Percentiles rank a stretch among this genome's conserved stretches.
These are phyloP conservation scores for Circinella minor DNA, from an alignment of 371 early-diverging fungal genomes.

Conservation along the genomic window DNA sequence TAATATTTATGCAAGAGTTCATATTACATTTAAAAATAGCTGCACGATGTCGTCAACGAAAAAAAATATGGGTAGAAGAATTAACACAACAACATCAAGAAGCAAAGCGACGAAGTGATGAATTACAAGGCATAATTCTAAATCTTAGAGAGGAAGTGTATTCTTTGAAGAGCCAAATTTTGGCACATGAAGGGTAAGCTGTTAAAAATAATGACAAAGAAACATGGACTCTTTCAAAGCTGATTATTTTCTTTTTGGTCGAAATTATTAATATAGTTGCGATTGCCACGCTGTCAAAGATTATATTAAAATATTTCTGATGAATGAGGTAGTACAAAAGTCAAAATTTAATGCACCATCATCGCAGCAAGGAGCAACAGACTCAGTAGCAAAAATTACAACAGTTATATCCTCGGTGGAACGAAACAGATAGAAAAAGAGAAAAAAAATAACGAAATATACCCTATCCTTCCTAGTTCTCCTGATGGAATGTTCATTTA, in stretches of 20 bases:
- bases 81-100: background rate
- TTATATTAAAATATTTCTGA: background rate
- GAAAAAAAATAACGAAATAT: too few species aligned
- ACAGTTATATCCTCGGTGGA: too few species aligned
- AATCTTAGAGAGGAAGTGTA: background rate
- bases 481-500: too few species aligned
- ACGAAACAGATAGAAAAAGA: too few species aligned
- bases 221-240: too few species aligned
- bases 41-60: constrained; percentile 18
- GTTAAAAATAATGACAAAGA: background rate
- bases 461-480: too few species aligned
- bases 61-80: constrained; percentile 19
- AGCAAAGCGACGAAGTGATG: background rate
- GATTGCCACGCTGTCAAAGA: background rate
- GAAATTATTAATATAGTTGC: background rate
- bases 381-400: too few species aligned
- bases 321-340: constrained; percentile 1
- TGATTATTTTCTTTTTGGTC: too few species aligned
- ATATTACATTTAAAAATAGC: background rate
- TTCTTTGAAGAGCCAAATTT: background rate
- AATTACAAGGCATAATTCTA: background rate
- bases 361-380: too few species aligned
- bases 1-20: background rate
- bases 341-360: background rate
- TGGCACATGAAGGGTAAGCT: constrained; percentile 5